Percentiles rank a stretch among this genome's conserved stretches.
Conservation (phyloP, 805 yeast genomes). For the Lipomyces yamadae region DNA sequence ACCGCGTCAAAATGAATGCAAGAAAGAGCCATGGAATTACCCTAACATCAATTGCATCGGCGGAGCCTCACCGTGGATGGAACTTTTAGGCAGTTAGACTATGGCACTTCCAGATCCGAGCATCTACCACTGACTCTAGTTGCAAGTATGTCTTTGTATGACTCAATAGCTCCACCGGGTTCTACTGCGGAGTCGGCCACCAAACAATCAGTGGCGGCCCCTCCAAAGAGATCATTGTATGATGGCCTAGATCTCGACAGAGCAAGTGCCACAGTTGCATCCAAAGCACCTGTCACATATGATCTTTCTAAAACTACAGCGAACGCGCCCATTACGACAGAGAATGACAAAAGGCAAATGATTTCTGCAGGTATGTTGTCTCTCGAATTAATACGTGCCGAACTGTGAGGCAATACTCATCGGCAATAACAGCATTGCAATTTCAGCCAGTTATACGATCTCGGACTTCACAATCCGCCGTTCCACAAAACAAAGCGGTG, state of each 20-base stretch:
- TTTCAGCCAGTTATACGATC: conserved; percentile 26
- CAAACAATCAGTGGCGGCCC: background rate
- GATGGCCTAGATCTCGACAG: conserved; percentile 12
- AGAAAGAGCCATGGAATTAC: too few species aligned
- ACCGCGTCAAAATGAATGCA: too few species aligned
- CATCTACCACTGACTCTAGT: background rate
- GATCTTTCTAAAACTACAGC: background rate
- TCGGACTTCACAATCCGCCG: conserved; percentile 6
- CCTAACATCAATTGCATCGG: too few species aligned
- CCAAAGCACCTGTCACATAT: conserved; percentile 20
- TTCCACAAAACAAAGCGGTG: conserved; percentile 3
- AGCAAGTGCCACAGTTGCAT: conserved; percentile 6
- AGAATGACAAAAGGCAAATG: conserved; percentile 18
- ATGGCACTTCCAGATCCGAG: too few species aligned
- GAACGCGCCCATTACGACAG: background rate
- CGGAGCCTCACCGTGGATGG: too few species aligned
- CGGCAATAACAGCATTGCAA: conserved; percentile 18
- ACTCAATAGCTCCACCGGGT: background rate
- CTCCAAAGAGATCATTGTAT: conserved; percentile 11
- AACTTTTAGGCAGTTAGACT: too few species aligned
- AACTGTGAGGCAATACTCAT: background rate
- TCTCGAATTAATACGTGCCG: background rate
- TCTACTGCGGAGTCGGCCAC: background rate
- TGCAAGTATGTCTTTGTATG: background rate
- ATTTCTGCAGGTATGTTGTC: conserved; percentile 20